phyloP scores from a whole-genome alignment of 164 flowering plant species.

The Vitis riparia region DNA sequence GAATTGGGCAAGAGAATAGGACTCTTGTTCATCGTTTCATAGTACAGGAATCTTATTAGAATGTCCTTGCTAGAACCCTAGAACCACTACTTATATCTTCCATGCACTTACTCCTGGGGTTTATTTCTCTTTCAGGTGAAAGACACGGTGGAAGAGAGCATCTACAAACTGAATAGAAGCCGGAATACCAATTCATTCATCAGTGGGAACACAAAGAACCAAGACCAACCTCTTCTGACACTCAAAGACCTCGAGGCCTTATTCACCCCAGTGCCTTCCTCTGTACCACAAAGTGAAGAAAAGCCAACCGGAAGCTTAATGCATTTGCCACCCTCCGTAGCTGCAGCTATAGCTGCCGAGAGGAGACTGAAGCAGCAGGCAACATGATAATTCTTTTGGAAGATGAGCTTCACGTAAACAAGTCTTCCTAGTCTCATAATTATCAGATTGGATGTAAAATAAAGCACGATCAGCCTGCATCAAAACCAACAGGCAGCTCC shows the following conservation, averaged over 20 bases:
- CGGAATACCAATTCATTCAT: constrained; percentile 48
- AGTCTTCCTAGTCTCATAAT: no score
- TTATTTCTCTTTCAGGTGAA: constrained; percentile 54
- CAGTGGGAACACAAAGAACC: constrained; percentile 73
- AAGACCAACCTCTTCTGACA: constrained; percentile 74
- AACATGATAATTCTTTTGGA: not conserved
- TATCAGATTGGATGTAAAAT: no score
- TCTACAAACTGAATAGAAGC: constrained; percentile 72
- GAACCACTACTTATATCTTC: no score
- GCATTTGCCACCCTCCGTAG: constrained; percentile 81
- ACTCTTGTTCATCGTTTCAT: constrained; percentile 92
- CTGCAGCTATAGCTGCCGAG: constrained; percentile 91
- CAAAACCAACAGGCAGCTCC: no score
- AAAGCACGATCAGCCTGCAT: no score
- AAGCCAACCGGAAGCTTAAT: constrained; percentile 41
- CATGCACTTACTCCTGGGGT: not conserved
- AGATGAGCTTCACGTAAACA: not conserved
- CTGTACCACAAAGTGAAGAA: constrained; percentile 22
- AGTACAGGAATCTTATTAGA: constrained; percentile 40
- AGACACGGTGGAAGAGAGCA: constrained; percentile 89
- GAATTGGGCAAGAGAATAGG: constrained; percentile 76
- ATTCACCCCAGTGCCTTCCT: constrained; percentile 40
- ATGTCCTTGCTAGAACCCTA: not conserved
- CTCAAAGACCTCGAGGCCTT: constrained; percentile 82
- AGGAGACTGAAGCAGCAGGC: constrained; percentile 47